Base-by-base conservation (phyloP, 768 basidiomycete genomes). In the Fibroporia radiculosa region DNA sequence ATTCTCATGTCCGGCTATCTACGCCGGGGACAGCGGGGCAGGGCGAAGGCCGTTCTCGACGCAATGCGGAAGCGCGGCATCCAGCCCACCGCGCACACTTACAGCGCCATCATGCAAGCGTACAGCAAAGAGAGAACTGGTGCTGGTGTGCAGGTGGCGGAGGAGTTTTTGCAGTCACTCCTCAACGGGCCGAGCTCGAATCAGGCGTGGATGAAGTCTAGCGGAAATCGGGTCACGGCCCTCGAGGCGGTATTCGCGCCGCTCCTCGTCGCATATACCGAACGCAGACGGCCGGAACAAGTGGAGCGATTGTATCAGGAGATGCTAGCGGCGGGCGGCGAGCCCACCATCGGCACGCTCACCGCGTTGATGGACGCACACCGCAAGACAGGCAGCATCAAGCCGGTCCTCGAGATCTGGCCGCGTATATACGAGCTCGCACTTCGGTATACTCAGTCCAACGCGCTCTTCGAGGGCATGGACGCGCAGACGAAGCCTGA, bases 1-100 rank as follows among this genome's bases (percentile, higher is more conserved):
- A 79, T 84, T 56, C 63, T 95, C 58, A 81, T 92, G 70, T 70
- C 74, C 6, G 84, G 81, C 0, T 84, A 80, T 59, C 66, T 95
- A 43, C 75, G 77, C 14, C 51, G 55, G 2, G 74, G 77, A 3
- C 65, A 83, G 25, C 69, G 66, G 41, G 51, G 56, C 4, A 66
- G 66, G 35, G 91, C 92, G 2, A 78, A 71, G 65, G 69, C 61
- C 14, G 68, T 87, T 4, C 84, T 86, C 56, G 74, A 82, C 19
- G 76, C 84, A 39, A 95, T 98, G 82, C 57, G 66, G 14, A 55
- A 62, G 2, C 73, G 78, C 1, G 80, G 79, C 1, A 72, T 96
- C 18, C 56, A 74, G 35, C 89, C 85, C 4, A 78, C 70, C 6
- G 74, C 85, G 1, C 62, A 82, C 46, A 87, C 85, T 0, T 89